Percentiles rank a stretch among this genome's conserved stretches.
Conservation (phyloP, 306 rosid species). For the Ormosia semicastrata region DNA sequence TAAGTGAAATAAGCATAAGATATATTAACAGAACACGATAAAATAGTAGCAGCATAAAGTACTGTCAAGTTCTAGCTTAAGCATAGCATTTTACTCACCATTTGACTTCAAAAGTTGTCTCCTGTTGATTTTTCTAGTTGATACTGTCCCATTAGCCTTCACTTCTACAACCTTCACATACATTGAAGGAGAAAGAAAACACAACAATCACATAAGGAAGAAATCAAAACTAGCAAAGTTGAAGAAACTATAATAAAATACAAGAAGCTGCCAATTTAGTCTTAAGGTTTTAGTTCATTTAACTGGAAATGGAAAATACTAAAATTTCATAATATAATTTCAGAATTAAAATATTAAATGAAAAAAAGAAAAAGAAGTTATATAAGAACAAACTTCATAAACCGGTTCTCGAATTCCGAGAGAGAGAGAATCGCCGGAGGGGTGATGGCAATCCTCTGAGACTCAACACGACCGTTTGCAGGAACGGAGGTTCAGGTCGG, state of each 20-base stretch:
- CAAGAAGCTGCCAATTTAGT: conserved; percentile 2
- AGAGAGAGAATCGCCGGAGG: conserved; percentile 57
- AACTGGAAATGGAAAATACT: background rate
- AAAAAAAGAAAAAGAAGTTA: background rate
- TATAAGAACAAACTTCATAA: conserved; percentile 64
- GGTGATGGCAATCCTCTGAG: conserved; percentile 42
- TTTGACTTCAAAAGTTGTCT: conserved; percentile 87
- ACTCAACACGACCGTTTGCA: conserved; percentile 3
- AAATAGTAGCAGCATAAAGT: background rate
- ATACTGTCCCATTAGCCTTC: conserved; percentile 62
- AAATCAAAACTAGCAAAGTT: background rate
- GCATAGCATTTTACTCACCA: conserved; percentile 53
- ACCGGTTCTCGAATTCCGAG: conserved; percentile 96
- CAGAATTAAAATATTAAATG: background rate
- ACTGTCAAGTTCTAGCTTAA: background rate
- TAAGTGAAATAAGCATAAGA: background rate
- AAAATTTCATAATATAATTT: background rate
- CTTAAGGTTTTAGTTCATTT: conserved; percentile 4
- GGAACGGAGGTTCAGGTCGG: conserved; percentile 11
- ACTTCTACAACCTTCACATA: conserved; percentile 79
- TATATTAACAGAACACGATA: conserved; percentile 15
- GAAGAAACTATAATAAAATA: background rate
- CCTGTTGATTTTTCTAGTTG: conserved; percentile 83
- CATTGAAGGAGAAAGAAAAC: background rate
- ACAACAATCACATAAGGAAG: background rate